Base-by-base conservation (phyloP, 495 filamentous ascomycete species). In the Aspergillus olivimuriae region DNA sequence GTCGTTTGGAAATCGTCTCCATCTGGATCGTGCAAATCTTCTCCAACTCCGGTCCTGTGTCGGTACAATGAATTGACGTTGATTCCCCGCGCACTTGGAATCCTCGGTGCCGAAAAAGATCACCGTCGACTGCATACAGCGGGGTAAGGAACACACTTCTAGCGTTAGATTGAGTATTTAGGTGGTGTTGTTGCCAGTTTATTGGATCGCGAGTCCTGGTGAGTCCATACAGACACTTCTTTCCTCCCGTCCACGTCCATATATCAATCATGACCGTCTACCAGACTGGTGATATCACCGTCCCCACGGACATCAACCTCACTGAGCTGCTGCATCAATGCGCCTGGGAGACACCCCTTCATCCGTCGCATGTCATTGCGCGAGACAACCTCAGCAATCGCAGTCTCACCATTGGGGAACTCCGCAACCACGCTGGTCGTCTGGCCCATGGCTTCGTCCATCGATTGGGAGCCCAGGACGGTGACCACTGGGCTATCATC, bases 281-380 rank as follows among this genome's bases (percentile, higher is more conserved):
- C 36, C 36, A 39, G 36, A 39, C 36, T 9, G 16, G 16, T 2
- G 36, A 39, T 10, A 39, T 39, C 36, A 20, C 36, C 36, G 36
- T 39, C 6, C 36, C 36, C 17, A 39, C n/a, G 21, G 21, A 39
- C 21, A 21, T 39, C 36, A 39, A 39, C 14, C 36, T 39, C 36
- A 39, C 36, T 2, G 36, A 39, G 17, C n/a, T 39, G 11, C 17
- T 39, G 19, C 36, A 39, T 19, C 19, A 15, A 6, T 39, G 16
- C 16, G 36, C 21, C 36, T n/a, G 9, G 16, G 21, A 21, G 16
- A 17, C 15, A 12, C 19, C 36, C 15, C 17, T 39, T 12, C 36
- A 15, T 1, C 36, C 36, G 2, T 39, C 36, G 16, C 36, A 39
- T 11, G 19, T 39, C 36, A 39, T 39, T 19, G 36, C 36, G 16